phyloP scores from a whole-genome alignment of 2,329 filamentous ascomycete species.

The Rhytidhysteron rufulum region DNA sequence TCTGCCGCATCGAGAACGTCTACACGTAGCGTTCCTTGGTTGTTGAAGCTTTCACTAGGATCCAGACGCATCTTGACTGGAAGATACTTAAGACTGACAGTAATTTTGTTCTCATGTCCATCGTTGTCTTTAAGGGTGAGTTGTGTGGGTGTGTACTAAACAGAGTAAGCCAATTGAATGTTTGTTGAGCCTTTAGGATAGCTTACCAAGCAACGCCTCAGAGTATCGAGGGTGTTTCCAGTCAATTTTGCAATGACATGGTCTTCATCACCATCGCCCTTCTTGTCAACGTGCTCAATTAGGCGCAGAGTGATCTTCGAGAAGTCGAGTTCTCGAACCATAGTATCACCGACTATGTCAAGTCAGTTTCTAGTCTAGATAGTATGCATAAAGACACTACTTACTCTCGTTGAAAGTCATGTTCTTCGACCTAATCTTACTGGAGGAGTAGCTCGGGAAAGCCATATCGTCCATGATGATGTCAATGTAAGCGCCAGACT shows the following conservation, averaged over 20 bases:
- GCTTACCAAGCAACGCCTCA: constrained; percentile 81
- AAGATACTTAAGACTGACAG: constrained; percentile 90
- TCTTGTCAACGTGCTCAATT: constrained; percentile 72
- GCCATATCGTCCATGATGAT: constrained; percentile 92
- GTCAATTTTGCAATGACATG: constrained; percentile 76
- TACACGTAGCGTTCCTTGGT: constrained; percentile 93
- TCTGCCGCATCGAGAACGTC: constrained; percentile 83
- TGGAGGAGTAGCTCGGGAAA: constrained; percentile 82
- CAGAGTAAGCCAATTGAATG: constrained; percentile 11
- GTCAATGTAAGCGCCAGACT: constrained; percentile 73
- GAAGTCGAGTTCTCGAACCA: constrained; percentile 95
- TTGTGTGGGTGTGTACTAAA: constrained; percentile 80
- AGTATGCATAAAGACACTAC: constrained; percentile 12
- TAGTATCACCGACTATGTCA: constrained; percentile 71
- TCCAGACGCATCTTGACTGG: constrained; percentile 93
- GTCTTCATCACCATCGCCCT: constrained; percentile 65
- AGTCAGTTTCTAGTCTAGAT: constrained; percentile 17
- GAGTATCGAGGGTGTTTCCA: constrained; percentile 79
- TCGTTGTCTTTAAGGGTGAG: constrained; percentile 76
- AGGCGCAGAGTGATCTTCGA: constrained; percentile 87
- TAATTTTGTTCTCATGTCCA: constrained; percentile 73
- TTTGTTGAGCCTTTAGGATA: constrained; percentile 11
- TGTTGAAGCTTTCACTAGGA: constrained; percentile 96
- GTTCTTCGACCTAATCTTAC: constrained; percentile 64
- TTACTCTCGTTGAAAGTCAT: constrained; percentile 78